These are phyloP conservation scores for Cryptococcus hybrid DNA, from an alignment of 1,284 basidiomycete genomes.

Conservation along the genomic window DNA sequence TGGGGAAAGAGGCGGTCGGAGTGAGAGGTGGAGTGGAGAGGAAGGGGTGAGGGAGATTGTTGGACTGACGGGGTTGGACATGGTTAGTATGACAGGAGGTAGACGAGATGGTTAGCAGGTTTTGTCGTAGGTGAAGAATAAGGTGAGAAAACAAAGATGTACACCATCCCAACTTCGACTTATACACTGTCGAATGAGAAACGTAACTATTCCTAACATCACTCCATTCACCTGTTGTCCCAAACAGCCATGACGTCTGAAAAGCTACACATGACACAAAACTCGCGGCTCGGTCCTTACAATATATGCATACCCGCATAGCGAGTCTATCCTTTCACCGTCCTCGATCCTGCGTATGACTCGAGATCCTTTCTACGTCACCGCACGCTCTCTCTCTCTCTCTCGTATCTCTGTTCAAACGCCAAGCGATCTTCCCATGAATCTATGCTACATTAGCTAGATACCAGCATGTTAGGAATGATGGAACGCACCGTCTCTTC, in stretches of 20 bases:
- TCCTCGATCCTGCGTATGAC: background rate
- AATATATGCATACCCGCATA: background rate
- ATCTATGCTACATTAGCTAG: slow-evolving; percentile 10
- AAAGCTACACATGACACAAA: background rate
- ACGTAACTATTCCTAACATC: background rate
- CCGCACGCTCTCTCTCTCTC: background rate
- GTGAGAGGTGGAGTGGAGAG: slow-evolving; percentile 17
- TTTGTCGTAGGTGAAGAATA: background rate
- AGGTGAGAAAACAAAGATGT: background rate
- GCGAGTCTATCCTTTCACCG: background rate
- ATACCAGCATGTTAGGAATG: background rate
- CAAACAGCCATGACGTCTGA: background rate
- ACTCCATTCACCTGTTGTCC: background rate
- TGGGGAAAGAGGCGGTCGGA: background rate
- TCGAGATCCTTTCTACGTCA: background rate
- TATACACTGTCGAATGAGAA: too few relatives aligned
- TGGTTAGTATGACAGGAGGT: background rate
- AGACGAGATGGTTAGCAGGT: background rate
- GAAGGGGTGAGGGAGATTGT: background rate
- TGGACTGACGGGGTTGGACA: slow-evolving; percentile 1
- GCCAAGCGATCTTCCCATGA: slow-evolving; percentile 30
- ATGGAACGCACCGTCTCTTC: slow-evolving; percentile 63
- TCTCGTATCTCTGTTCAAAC: slow-evolving; percentile 6
- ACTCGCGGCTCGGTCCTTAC: background rate
- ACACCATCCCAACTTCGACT: too few relatives aligned